Conservation (phyloP, 345 rosid species). For the Aquilaria malaccensis region DNA sequence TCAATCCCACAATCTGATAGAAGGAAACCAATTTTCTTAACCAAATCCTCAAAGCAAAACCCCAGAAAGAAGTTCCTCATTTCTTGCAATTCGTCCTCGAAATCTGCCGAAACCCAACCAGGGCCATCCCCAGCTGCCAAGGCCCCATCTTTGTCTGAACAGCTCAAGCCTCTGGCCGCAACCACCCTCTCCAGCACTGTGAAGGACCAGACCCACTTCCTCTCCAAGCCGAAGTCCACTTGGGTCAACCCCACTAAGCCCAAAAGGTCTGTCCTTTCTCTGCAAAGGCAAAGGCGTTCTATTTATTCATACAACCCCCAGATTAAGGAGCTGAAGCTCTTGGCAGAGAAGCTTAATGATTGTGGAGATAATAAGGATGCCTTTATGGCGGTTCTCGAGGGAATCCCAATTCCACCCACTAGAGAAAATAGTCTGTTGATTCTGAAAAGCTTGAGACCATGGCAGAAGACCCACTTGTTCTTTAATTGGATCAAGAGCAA, state of each 20-base stretch:
- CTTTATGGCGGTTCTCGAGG: constrained; percentile 39
- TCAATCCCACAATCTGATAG: constrained; percentile 29
- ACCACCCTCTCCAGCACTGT: constrained; percentile 43
- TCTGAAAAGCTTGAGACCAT: constrained; percentile 55
- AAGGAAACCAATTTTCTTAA: constrained; percentile 32
- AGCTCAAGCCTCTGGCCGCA: constrained; percentile 68
- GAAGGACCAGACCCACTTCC: constrained; percentile 25
- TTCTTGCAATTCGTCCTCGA: constrained; percentile 32
- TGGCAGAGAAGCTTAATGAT: constrained; percentile 64
- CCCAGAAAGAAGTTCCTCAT: constrained; percentile 31
- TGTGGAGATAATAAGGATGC: constrained; percentile 40
- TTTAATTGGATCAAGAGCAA: constrained; percentile 64
- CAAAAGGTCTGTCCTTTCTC: constrained; percentile 78
- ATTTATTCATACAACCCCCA: constrained; percentile 54
- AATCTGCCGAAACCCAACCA: constrained; percentile 26
- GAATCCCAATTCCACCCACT: constrained; percentile 47
- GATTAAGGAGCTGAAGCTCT: constrained; percentile 49
- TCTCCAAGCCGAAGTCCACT: constrained; percentile 70
- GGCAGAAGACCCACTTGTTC: constrained; percentile 68
- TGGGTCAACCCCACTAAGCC: constrained; percentile 85
- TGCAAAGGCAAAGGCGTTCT: constrained; percentile 69
- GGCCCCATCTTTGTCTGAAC: constrained; percentile 71
- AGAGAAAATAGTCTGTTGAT: constrained; percentile 65
- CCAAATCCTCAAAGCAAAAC: constrained; percentile 24
- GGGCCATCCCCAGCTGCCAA: constrained; percentile 25